These are phyloP conservation scores for Xylaria sp. DNA, from an alignment of 2,329 filamentous ascomycete species.

Conservation along the genomic window DNA sequence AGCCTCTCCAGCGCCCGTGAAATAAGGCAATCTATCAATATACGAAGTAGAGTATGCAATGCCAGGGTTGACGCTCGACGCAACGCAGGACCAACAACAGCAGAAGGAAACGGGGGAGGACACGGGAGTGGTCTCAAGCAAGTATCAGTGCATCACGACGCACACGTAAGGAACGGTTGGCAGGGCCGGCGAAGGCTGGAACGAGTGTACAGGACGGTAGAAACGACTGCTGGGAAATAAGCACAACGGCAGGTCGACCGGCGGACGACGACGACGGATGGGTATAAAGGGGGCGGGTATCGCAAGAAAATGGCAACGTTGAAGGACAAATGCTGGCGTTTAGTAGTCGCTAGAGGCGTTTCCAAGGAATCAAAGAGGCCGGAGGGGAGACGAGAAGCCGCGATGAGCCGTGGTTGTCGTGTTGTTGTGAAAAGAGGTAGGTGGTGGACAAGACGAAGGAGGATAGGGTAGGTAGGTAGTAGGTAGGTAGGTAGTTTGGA, in stretches of 20 bases:
- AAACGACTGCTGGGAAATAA: slow-evolving; percentile 38
- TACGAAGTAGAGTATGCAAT: slow-evolving; percentile 30
- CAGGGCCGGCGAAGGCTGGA: slow-evolving; percentile 17
- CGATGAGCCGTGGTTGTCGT: slow-evolving; percentile 27
- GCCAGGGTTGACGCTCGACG: slow-evolving; percentile 29
- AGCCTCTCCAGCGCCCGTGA: slow-evolving; percentile 8
- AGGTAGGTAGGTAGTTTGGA: slow-evolving; percentile 15
- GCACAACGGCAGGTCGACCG: slow-evolving; percentile 34
- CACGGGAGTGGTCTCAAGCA: slow-evolving; percentile 14
- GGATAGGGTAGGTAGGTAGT: slow-evolving; percentile 3
- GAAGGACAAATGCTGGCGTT: slow-evolving; percentile 10
- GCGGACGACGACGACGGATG: slow-evolving; percentile 25
- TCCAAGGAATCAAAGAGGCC: slow-evolving; percentile 16
- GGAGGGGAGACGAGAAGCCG: slow-evolving; percentile 21
- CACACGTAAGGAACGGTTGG: slow-evolving; percentile 19
- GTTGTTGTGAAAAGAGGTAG: slow-evolving; percentile 24
- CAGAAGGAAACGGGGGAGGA: slow-evolving; percentile 21
- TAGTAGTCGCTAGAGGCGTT: slow-evolving; percentile 11
- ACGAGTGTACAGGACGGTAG: slow-evolving; percentile 22
- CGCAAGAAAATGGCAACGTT: slow-evolving; percentile 30
- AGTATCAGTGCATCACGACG: slow-evolving; percentile 30
- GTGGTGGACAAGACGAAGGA: slow-evolving; percentile 20
- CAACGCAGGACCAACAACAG: slow-evolving; percentile 18
- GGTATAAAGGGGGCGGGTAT: slow-evolving; percentile 39
- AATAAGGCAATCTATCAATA: slow-evolving; percentile 32